Base-by-base conservation (phyloP, 192 early-diverging fungal genomes). In the Coemansia sp. region DNA sequence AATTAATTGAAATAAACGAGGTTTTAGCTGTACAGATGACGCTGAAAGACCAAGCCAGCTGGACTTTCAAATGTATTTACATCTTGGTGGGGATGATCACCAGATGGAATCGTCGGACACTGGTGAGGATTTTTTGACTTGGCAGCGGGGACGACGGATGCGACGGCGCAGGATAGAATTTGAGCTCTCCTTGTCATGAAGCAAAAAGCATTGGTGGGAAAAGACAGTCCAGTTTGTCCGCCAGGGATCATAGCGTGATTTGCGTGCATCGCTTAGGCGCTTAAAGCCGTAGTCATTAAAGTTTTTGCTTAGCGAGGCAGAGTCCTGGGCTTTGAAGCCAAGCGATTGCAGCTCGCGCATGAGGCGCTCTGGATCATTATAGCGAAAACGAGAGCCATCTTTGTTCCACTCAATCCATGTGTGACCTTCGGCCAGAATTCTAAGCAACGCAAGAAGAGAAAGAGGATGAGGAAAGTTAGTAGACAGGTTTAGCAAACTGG, bases 321-420 rank as follows among this genome's bases (percentile, higher is more conserved):
- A 67, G 60, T 78, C 76, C 63, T 78, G 76, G 23, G 76, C 76
- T 53, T 78, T 78, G 64, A 78, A 78, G 21, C 76, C 76, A 12
- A 78, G 70, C 3, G 70, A 65, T 56, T 78, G 76, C 31, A 78
- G 70, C 64, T 78, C 76, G 60, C 67, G 76, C 70, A 78, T 78
- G 4, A 78, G 70, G 21, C 76, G 66, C 24, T 69, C 71, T 3
- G 76, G 70, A 52, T 78, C 71, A 60, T 78, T 78, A 58, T 78
- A 78, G 62, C 76, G 69, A 34, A 78, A 57, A 41, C 69, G 72
- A 41, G 61, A 66, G 51, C 76, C 76, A 3, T 78, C 76, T 38
- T n/a, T 56, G 67, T 69, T 78, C 76, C 76, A 78, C 56, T 78
- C 70, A 22, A 78, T 78, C 70, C 70, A 78, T 28, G 49, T 3